Evolutionary conservation across 1,284 basidiomycete species (phyloP).

Genomic region (Ganoderma lingzhi): DNA sequence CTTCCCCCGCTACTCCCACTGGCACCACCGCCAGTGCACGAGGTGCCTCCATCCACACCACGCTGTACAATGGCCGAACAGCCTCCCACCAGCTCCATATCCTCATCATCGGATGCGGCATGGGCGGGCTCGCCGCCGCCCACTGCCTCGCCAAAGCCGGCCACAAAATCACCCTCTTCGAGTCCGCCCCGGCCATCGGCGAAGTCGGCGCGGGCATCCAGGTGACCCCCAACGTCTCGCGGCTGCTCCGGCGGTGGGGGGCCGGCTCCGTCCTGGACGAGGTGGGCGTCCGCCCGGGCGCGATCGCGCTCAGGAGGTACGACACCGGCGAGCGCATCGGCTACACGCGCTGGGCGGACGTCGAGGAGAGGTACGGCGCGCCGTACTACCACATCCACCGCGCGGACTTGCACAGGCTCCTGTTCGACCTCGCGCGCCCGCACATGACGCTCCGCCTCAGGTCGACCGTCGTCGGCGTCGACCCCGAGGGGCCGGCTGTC

Average conservation of each 20-base stretch:
- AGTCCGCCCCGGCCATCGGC: constrained; percentile 50
- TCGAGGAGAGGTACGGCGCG: constrained; percentile 50
- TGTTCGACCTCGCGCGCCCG: constrained; percentile 56
- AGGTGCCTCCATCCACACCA: constrained; percentile 27
- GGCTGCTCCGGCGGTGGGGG: constrained; percentile 53
- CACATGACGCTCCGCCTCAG: constrained; percentile 55
- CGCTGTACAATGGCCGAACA: constrained; percentile 41
- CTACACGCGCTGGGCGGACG: constrained; percentile 48
- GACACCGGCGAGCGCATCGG: constrained; percentile 51
- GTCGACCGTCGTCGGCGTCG: constrained; percentile 51
- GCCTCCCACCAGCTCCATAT: constrained; percentile 48
- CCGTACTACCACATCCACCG: constrained; percentile 64
- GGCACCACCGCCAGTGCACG: constrained; percentile 28
- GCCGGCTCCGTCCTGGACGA: constrained; percentile 45
- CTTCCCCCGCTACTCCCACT: constrained; percentile 13
- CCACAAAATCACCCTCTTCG: constrained; percentile 54
- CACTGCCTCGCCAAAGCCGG: constrained; percentile 53
- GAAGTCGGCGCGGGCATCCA: constrained; percentile 63
- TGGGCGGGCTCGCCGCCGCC: constrained; percentile 56
- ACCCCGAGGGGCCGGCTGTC: constrained; percentile 45
- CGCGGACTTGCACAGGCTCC: constrained; percentile 60
- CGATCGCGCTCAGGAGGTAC: constrained; percentile 52
- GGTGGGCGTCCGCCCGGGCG: constrained; percentile 49
- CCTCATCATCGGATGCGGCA: constrained; percentile 56
- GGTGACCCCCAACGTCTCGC: constrained; percentile 54